Percentiles rank a stretch among this genome's conserved stretches.
Evolutionary conservation across 768 basidiomycete species (phyloP).

Genomic region (Psilocybe sp.): DNA sequence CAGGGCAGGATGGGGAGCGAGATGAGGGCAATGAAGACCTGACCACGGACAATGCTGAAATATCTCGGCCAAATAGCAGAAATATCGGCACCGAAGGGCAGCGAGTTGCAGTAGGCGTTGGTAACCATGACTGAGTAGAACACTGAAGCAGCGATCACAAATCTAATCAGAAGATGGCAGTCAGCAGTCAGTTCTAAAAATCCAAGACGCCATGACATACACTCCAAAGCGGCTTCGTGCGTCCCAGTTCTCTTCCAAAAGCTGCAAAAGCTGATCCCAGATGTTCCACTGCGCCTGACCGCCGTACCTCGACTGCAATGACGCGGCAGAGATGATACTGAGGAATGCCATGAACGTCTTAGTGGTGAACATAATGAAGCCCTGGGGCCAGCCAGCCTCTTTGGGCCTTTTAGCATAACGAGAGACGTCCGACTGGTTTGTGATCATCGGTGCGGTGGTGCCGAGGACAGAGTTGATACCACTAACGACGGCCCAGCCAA

Average conservation of each 20-base stretch:
- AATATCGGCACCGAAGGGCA: conserved; percentile 15
- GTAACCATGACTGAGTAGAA: conserved; percentile 13
- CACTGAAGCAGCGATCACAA: conserved; percentile 10
- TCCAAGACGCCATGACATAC: not conserved
- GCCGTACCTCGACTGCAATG: conserved; percentile 13
- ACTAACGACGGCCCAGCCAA: conserved; percentile 14
- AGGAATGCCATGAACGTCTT: conserved; percentile 10
- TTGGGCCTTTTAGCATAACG: conserved; percentile 11
- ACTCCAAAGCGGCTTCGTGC: conserved; percentile 10
- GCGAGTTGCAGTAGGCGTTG: conserved; percentile 11
- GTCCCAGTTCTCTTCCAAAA: conserved; percentile 12
- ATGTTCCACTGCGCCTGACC: conserved; percentile 11
- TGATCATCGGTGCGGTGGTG: conserved; percentile 14
- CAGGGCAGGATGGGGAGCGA: conserved; percentile 13
- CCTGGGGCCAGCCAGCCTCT: conserved; percentile 14
- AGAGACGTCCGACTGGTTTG: conserved; percentile 13
- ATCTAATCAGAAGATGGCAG: not conserved
- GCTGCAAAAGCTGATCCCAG: conserved; percentile 11
- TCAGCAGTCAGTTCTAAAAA: not conserved
- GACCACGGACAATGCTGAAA: conserved; percentile 9
- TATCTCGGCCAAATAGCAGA: conserved; percentile 9
- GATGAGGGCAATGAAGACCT: conserved; percentile 10
- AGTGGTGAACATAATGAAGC: conserved; percentile 10
- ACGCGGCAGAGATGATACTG: conserved; percentile 13
- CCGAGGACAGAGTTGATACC: conserved; percentile 14